Evolutionary conservation across 192 early-diverging fungal species (phyloP).

Genomic region (Coemansia sp.): DNA sequence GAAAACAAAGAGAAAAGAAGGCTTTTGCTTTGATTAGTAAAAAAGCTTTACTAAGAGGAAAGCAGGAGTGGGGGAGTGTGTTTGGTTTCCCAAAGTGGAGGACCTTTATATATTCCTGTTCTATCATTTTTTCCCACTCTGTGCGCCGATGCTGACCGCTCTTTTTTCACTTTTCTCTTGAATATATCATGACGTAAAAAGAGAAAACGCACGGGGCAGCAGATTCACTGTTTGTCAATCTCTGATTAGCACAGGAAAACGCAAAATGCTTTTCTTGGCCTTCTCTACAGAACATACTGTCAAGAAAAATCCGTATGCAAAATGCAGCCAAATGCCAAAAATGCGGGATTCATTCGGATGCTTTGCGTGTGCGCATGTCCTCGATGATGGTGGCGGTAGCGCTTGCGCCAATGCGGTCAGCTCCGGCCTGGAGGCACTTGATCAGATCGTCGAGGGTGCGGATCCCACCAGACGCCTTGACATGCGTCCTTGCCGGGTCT

Average conservation of each 20-base stretch:
- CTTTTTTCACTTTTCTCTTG: too few relatives aligned
- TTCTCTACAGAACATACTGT: neutral
- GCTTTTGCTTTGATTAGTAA: neutral
- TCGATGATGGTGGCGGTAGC: constrained; percentile 58
- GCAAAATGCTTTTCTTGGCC: neutral
- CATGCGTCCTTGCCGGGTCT: constrained; percentile 29
- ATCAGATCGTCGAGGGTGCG: constrained; percentile 58
- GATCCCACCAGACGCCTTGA: constrained; percentile 65
- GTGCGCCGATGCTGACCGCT: too few relatives aligned
- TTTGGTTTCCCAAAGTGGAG: too few relatives aligned
- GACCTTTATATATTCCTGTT: too few relatives aligned
- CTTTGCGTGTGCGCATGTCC: constrained; percentile 49
- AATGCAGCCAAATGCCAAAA: too few relatives aligned
- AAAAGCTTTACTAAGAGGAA: neutral
- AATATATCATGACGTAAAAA: too few relatives aligned
- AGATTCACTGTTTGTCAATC: neutral
- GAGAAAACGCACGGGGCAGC: neutral
- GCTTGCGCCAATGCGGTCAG: constrained; percentile 60
- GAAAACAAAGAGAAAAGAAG: neutral
- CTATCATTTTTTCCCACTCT: too few relatives aligned
- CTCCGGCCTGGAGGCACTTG: constrained; percentile 56
- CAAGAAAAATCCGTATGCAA: neutral
- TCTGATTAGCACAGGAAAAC: too few relatives aligned
- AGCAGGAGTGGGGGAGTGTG: neutral
- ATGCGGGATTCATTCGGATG: neutral